A percentile compares a stretch with the other conserved stretches of the same genome.
Evolutionary conservation across 2,329 filamentous ascomycete genomes (phyloP).

Genomic region (Beauveria sp.): DNA sequence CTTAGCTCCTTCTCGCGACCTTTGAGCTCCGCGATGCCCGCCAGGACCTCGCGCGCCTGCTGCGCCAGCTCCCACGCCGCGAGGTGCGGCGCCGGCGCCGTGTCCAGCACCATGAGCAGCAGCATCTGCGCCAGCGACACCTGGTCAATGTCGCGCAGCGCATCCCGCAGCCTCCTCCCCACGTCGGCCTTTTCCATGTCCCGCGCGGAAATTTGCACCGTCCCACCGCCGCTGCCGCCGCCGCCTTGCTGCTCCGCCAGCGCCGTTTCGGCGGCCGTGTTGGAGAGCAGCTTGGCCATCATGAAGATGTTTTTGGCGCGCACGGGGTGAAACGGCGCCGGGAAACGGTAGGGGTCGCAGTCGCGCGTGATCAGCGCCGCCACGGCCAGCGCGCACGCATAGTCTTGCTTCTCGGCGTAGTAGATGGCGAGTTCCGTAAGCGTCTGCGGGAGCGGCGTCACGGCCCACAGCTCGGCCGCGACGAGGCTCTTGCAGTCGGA

Average conservation of each 20-base stretch:
- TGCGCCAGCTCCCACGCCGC: constrained; percentile 38
- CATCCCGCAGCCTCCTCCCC: constrained; percentile 19
- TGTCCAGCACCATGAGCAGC: constrained; percentile 38
- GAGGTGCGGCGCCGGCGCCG: constrained; percentile 34
- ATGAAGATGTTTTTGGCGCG: constrained; percentile 44
- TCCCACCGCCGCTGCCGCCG: constrained; percentile 20
- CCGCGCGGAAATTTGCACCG: constrained; percentile 13
- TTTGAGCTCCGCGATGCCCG: constrained; percentile 38
- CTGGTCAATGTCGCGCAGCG: constrained; percentile 40
- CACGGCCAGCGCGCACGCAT: constrained; percentile 36
- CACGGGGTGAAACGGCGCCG: constrained; percentile 41
- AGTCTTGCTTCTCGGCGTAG: constrained; percentile 35
- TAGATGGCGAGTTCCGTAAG: constrained; percentile 38
- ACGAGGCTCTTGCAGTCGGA: constrained; percentile 19
- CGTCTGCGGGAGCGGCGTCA: constrained; percentile 40
- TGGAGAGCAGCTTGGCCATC: constrained; percentile 44
- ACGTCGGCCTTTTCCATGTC: constrained; percentile 13
- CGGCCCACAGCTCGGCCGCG: constrained; percentile 34
- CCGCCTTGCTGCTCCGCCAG: constrained; percentile 20
- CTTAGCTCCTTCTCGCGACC: constrained; percentile 38
- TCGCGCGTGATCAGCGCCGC: constrained; percentile 39
- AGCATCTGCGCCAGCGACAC: constrained; percentile 47
- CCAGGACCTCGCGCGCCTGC: constrained; percentile 39
- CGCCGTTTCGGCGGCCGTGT: constrained; percentile 35
- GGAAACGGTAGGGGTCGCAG: constrained; percentile 42